Base-by-base conservation (phyloP, 1,139 yeast genomes). In the Meyerozyma carpophila region DNA sequence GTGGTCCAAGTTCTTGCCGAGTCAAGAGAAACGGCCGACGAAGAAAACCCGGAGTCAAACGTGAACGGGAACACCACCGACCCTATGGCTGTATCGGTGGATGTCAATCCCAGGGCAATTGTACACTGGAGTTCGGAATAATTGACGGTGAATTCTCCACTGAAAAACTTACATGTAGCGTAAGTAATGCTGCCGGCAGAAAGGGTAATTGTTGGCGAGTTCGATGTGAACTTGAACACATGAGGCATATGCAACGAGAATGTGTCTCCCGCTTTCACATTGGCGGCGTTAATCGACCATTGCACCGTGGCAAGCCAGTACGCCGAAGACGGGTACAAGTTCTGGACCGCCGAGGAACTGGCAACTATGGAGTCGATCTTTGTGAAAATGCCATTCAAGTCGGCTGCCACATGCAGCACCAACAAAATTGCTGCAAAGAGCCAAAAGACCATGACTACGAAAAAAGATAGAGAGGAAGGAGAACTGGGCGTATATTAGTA, bases 211-310 rank as follows among this genome's bases (percentile, higher is more conserved):
- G 53, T 32, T 5, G 46, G 4, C 13, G 52, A 34, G 5, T 51
- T 21, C 4, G 62, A 40, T 4, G 66, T 59, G 42, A 64, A 63
- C 44, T 62, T 63, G 46, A 55, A 65, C 3, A 62, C 70, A 52
- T 66, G 56, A 5, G 68, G 68, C 50, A 66, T 47, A 13, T 43
- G 44, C 41, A 66, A 59, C 1, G 61, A 51, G 49, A 66, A 65
- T 5, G 69, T 63, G 45, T 66, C 71, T n/a, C 69, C 68, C 0
- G 66, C 45, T 1, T 43, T 28, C 3, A 58, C 54, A 1, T 50
- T 43, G 7, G 53, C 21, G 11, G 61, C 61, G 9, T 45, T 39
- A 8, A 66, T 50, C 2, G 41, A 32, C 70, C 70, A 66, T 4
- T 47, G 44, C 11, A 65, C 43, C 1, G 52, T 47, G 4, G 61